Conservation (phyloP, 495 filamentous ascomycete species). For the Neurospora sp. region DNA sequence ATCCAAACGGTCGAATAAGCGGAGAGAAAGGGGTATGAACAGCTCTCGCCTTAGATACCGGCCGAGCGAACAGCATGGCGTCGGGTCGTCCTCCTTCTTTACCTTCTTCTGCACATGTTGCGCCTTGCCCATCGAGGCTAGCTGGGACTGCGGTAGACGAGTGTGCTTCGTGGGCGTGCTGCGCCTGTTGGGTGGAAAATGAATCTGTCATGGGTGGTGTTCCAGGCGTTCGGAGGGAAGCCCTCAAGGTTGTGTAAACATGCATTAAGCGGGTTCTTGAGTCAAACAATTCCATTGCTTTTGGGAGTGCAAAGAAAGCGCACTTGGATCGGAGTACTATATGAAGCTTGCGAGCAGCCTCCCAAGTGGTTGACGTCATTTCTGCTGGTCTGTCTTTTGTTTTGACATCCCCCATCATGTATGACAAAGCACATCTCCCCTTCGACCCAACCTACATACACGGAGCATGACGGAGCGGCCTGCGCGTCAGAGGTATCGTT, state of each 20-base stretch:
- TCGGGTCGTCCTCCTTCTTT: neutral
- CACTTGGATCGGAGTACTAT: neutral
- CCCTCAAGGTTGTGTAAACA: neutral
- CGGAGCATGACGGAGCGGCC: neutral
- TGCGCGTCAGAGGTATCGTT: neutral
- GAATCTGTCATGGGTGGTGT: neutral
- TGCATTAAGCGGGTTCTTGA: neutral
- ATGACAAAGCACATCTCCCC: neutral
- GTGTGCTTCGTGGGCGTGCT: neutral
- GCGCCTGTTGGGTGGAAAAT: neutral
- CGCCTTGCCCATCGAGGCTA: neutral
- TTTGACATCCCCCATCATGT: neutral
- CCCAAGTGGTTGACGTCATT: neutral
- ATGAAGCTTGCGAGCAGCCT: neutral
- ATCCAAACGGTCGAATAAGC: slow-evolving; percentile 22
- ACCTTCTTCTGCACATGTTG: neutral
- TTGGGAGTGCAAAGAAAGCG: neutral
- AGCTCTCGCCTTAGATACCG: neutral
- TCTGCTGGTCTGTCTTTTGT: neutral
- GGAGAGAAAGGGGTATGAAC: neutral
- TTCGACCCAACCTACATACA: no score
- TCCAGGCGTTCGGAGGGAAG: neutral
- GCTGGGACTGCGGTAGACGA: neutral
- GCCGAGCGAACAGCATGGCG: neutral
- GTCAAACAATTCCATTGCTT: neutral